phyloP scores from a whole-genome alignment of 225 moss, liverwort and hornwort species.

The Antitrichia curtipendula region DNA sequence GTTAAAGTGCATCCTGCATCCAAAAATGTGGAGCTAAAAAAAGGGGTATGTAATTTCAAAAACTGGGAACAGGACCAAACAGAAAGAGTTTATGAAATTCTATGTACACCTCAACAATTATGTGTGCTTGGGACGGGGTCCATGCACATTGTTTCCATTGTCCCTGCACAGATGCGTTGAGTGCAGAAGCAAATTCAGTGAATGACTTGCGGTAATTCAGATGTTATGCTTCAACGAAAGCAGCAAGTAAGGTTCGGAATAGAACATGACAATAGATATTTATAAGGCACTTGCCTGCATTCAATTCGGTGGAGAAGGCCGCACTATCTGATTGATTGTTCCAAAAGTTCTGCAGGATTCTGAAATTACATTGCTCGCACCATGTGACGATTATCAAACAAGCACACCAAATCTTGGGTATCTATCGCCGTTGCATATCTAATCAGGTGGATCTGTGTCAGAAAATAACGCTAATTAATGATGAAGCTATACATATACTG shows the following conservation, averaged over 20 bases:
- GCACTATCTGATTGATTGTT: background rate
- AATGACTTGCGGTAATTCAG: background rate
- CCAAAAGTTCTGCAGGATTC: conserved; percentile 21
- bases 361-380: conserved; percentile 9
- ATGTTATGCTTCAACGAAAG: background rate
- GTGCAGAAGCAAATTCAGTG: background rate
- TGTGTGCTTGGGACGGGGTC: background rate
- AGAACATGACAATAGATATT: background rate
- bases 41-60: background rate
- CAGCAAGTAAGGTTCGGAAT: background rate
- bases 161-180: background rate
- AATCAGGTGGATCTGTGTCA: background rate
- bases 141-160: background rate
- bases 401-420: background rate
- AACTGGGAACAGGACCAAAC: background rate
- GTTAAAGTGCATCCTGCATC: background rate
- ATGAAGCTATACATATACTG: background rate
- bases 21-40: conserved; percentile 5
- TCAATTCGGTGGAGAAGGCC: conserved; percentile 1
- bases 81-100: background rate
- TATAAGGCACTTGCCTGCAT: conserved; percentile 9
- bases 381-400: background rate
- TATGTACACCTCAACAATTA: conserved; percentile 4
- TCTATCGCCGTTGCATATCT: background rate
- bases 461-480: background rate